Percentiles rank a stretch among this genome's conserved stretches.
These are phyloP conservation scores for Fusarium abutilonis DNA, from an alignment of 2,329 filamentous ascomycete genomes.

Conservation along the genomic window DNA sequence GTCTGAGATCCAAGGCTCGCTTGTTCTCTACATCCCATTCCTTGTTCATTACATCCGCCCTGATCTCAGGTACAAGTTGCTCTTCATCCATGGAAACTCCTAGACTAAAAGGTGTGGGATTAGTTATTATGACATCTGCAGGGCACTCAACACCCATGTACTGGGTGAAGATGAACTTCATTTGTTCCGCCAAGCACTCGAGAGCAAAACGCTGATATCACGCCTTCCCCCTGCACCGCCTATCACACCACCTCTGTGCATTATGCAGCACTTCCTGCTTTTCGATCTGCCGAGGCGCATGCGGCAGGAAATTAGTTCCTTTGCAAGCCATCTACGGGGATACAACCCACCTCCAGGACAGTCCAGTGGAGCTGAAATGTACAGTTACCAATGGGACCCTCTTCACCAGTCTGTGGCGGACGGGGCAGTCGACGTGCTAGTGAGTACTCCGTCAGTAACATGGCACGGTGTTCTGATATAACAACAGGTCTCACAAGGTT, in stretches of 20 bases:
- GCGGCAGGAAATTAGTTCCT: background rate
- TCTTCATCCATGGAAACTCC: background rate
- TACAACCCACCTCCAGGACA: background rate
- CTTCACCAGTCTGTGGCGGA: background rate
- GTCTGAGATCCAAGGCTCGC: background rate
- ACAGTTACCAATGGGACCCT: background rate
- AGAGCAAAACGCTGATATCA: background rate
- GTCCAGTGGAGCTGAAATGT: background rate
- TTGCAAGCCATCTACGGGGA: conserved; percentile 1
- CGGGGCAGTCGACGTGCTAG: background rate
- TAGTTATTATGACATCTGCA: background rate
- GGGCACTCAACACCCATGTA: background rate
- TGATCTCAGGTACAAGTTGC: background rate
- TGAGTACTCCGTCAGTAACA: background rate
- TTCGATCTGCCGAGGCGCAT: background rate
- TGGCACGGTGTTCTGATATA: background rate
- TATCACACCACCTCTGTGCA: conserved; percentile 1
- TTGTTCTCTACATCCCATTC: background rate
- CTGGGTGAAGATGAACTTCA: background rate
- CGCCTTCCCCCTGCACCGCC: background rate
- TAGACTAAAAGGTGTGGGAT: background rate
- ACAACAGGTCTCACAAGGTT: background rate
- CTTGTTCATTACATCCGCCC: background rate
- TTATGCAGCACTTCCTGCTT: background rate
- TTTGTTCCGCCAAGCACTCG: background rate